phyloP scores from a whole-genome alignment of 2,329 filamentous ascomycete species.

The Neonectria punicea region DNA sequence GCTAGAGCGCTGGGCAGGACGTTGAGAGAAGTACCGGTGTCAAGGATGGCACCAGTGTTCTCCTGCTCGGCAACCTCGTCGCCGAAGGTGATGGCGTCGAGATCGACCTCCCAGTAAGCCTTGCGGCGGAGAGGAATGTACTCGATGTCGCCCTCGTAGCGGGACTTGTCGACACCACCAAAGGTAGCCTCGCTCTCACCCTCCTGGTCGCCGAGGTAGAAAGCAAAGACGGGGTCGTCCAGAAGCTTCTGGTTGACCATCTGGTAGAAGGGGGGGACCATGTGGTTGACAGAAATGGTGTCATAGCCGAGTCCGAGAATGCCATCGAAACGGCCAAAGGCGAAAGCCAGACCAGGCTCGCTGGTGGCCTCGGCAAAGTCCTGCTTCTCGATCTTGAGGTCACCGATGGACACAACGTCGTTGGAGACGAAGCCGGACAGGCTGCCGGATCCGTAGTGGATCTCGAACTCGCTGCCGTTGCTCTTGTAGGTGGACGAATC shows the following conservation, averaged over 20 bases:
- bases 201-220: constrained; percentile 85
- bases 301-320: constrained; percentile 96
- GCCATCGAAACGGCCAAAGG: constrained; percentile 96
- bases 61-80: constrained; percentile 88
- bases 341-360: constrained; percentile 96
- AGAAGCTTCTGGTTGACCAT: constrained; percentile 90
- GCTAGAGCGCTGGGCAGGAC: constrained; percentile 91
- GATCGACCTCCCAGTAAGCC: constrained; percentile 99
- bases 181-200: constrained; percentile 89
- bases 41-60: constrained; percentile 94
- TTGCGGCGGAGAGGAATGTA: constrained; percentile 96
- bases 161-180: constrained; percentile 84
- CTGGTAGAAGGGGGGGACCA: constrained; percentile 95
- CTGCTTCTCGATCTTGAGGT: constrained; percentile 87
- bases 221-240: constrained; percentile 93
- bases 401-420: constrained; percentile 87
- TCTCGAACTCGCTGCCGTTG: constrained; percentile 93
- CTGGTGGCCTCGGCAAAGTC: constrained; percentile 96
- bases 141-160: constrained; percentile 86
- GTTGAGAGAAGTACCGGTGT: constrained; percentile 98
- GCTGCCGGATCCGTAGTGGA: constrained; percentile 94
- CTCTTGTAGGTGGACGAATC: constrained; percentile 90
- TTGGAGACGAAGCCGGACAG: constrained; percentile 93
- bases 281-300: constrained; percentile 95
- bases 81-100: constrained; percentile 91